Evolutionary conservation across 176 grass and related monocot species (phyloP), one percentile per base, ranked within the genome.

Genomic region (Oryza rufipogon): DNA sequence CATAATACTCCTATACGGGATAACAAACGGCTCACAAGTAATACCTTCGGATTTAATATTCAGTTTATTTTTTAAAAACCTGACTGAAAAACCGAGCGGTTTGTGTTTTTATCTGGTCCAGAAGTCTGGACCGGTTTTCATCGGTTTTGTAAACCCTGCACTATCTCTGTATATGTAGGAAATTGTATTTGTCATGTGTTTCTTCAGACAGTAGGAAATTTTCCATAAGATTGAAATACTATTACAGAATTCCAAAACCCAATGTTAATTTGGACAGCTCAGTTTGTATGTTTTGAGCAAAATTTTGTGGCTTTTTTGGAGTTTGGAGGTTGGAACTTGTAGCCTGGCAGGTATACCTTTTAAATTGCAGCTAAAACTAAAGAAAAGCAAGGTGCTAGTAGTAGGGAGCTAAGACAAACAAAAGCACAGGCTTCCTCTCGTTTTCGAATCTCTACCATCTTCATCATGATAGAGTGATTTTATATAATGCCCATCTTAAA

Each of bases 401-500:
- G 9, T 49, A 45, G 70, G 75, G 82, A 64, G 79, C 66, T 41
- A 45, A 38, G 66, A 32, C 74, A 83, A 64, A 49, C 65, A 49
- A 80, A 61, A 68, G 47, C 80, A 86, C 47, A 90, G 32, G 16
- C 11, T 44, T 44, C 42, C 58, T 64, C 48, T 80, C 78, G 32
- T 34, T 86, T 85, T 47, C 33, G 68, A 82, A 82, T 73, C 83
- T 82, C 78, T 49, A 75, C 32, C 71, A 60, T 51, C 66, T 67
- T 72, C 70, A 11, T 66, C 52, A 34, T 64, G 63, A 71, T 81
- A 74, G 41, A 61, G 48, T 39, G 72, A 48, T 80, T 41, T 44
- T 83, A 51, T 90, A 79, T 83, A 87, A 87, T 83, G 12, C 28
- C 10, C 17, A 32, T 64, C 84, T 83, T 75, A 26, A 65, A 90